Percentiles rank a stretch among this genome's conserved stretches.
Evolutionary conservation across 2,329 filamentous ascomycete species (phyloP).

Genomic region (Calonectria naviculata): DNA sequence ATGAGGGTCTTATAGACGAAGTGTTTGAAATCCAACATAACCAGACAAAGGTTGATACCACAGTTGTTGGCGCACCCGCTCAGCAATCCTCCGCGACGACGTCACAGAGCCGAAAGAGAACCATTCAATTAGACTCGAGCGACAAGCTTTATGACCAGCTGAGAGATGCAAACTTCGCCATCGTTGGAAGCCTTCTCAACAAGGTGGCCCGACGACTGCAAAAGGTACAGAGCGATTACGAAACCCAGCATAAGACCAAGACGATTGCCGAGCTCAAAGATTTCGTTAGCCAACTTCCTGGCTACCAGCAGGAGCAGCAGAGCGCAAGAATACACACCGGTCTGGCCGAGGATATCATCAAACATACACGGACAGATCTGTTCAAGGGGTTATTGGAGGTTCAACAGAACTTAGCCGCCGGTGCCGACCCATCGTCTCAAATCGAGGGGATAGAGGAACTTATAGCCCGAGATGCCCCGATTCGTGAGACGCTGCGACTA

Average conservation of each 20-base stretch:
- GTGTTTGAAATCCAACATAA: constrained; percentile 92
- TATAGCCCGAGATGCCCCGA: constrained; percentile 86
- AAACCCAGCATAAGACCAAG: constrained; percentile 88
- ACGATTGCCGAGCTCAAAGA: constrained; percentile 92
- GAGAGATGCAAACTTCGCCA: constrained; percentile 93
- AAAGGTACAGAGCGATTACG: constrained; percentile 86
- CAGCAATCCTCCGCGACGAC: constrained; percentile 66
- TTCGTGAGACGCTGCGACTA: constrained; percentile 85
- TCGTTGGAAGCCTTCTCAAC: constrained; percentile 89
- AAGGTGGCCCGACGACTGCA: constrained; percentile 89
- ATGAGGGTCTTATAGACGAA: constrained; percentile 96
- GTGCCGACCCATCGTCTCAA: constrained; percentile 87
- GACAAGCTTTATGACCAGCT: constrained; percentile 91
- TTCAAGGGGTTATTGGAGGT: constrained; percentile 92
- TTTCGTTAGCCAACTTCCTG: constrained; percentile 93
- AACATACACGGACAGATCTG: constrained; percentile 87
- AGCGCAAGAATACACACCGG: constrained; percentile 93
- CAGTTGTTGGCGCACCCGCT: constrained; percentile 82
- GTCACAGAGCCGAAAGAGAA: constrained; percentile 78
- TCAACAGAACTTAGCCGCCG: constrained; percentile 94
- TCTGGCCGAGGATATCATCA: constrained; percentile 94
- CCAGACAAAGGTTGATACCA: constrained; percentile 91
- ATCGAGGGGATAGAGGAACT: constrained; percentile 94
- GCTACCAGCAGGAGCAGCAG: constrained; percentile 92
- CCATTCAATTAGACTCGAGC: constrained; percentile 87